phyloP scores from a whole-genome alignment of 2,329 filamentous ascomycete species.

The Colletotrichum australisinense region DNA sequence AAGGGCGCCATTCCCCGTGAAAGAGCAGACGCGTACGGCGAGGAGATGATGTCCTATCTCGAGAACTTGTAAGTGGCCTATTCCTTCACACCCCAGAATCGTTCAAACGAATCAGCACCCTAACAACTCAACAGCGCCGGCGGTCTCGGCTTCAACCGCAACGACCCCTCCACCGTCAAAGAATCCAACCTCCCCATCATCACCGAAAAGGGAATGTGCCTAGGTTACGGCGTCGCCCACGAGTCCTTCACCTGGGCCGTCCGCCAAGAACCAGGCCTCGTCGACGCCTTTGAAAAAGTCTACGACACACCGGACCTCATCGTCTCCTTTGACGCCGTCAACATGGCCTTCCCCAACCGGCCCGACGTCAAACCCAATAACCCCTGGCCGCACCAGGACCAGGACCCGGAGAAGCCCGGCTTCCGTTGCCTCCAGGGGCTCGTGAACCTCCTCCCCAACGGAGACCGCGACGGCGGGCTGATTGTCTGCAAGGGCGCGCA shows the following conservation, averaged over 20 bases:
- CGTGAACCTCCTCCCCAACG: slow-evolving; percentile 15
- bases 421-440: slow-evolving; percentile 20
- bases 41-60: slow-evolving; percentile 12
- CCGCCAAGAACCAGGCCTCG: slow-evolving; percentile 17
- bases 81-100: no score
- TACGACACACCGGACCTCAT: slow-evolving; percentile 21
- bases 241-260: slow-evolving; percentile 18
- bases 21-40: not conserved
- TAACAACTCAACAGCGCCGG: not conserved
- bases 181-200: slow-evolving; percentile 40
- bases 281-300: slow-evolving; percentile 16
- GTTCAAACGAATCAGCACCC: no score
- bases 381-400: slow-evolving; percentile 25
- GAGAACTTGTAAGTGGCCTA: slow-evolving; percentile 5
- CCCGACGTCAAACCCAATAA: slow-evolving; percentile 15
- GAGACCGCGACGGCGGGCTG: slow-evolving; percentile 8
- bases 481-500: slow-evolving; percentile 25
- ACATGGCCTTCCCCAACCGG: slow-evolving; percentile 23
- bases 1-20: slow-evolving; percentile 14
- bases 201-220: slow-evolving; percentile 24
- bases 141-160: slow-evolving; percentile 41
- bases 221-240: slow-evolving; percentile 24
- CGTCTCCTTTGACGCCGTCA: slow-evolving; percentile 24
- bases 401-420: slow-evolving; percentile 12
- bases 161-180: slow-evolving; percentile 50